phyloP scores from a whole-genome alignment of 2,329 filamentous ascomycete species.

The Dactylellina drechsleri region DNA sequence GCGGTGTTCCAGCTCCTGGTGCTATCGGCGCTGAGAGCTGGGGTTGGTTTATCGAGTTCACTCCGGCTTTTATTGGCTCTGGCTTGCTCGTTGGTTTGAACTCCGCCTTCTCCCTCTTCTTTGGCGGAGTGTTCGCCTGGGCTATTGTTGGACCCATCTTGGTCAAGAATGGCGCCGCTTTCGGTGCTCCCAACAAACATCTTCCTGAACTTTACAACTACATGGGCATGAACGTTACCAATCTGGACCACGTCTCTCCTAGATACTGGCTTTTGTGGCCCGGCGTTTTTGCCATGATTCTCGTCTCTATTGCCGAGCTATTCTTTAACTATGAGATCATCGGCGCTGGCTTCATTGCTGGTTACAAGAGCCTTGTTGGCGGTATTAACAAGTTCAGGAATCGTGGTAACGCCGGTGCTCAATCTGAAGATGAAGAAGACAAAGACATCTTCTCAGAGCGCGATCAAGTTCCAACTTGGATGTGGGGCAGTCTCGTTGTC shows the following conservation, averaged over 20 bases:
- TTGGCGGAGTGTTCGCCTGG: conserved; percentile 69
- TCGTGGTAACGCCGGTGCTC: not conserved
- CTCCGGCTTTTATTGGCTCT: conserved; percentile 71
- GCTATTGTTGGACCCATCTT: conserved; percentile 69
- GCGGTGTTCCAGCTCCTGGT: conserved; percentile 40
- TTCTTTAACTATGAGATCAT: conserved; percentile 64
- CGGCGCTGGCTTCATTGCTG: conserved; percentile 63
- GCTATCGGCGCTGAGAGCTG: conserved; percentile 44
- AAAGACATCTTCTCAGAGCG: conserved; percentile 34
- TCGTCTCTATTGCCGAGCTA: conserved; percentile 65
- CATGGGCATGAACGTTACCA: conserved; percentile 48
- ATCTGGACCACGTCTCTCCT: conserved; percentile 62
- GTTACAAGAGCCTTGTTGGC: conserved; percentile 65
- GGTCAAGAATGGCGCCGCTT: conserved; percentile 65
- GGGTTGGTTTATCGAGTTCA: conserved; percentile 70
- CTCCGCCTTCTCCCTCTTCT: conserved; percentile 70
- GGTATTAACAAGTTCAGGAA: conserved; percentile 61
- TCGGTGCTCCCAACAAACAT: conserved; percentile 42
- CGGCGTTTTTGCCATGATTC: conserved; percentile 66
- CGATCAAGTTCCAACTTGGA: conserved; percentile 47
- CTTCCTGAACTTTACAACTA: conserved; percentile 33
- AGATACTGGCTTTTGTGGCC: conserved; percentile 68
- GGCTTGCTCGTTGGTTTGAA: conserved; percentile 71
- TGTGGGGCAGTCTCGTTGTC: conserved; percentile 45
- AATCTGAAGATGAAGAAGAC: conserved; percentile 15